These are phyloP conservation scores for Penicillium sp. DNA, from an alignment of 2,329 filamentous ascomycete species.

Conservation along the genomic window DNA sequence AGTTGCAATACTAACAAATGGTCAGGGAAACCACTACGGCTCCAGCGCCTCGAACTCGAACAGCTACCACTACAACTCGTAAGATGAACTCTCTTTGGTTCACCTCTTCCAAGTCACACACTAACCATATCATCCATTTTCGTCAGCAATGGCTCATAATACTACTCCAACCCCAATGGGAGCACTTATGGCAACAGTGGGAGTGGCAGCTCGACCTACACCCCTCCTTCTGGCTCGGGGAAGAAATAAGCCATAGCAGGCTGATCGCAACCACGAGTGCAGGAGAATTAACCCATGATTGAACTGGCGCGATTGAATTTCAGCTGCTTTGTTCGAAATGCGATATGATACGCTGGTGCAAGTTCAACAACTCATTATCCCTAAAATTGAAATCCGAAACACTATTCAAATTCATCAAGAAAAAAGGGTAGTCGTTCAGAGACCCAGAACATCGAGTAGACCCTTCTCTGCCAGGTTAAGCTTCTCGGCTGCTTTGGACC, in stretches of 20 bases:
- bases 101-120: no score
- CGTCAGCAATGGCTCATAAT: slow-evolving; percentile 67
- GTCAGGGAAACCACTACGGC: not conserved
- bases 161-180: slow-evolving; percentile 71
- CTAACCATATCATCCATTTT: no score
- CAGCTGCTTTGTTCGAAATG: no score
- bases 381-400: no score
- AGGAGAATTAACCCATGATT: no score
- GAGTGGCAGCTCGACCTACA: slow-evolving; percentile 64
- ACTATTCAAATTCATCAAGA: no score
- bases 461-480: not conserved
- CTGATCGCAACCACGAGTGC: no score
- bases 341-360: no score
- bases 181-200: slow-evolving; percentile 71
- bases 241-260: slow-evolving; percentile 14
- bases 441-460: not conserved
- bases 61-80: slow-evolving; percentile 66
- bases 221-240: slow-evolving; percentile 45
- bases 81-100: slow-evolving; percentile 29
- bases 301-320: no score
- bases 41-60: not conserved
- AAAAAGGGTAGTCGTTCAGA: no score
- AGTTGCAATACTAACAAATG: no score
- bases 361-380: no score
- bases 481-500: not conserved